Base-by-base conservation (phyloP, 257 asterid genomes). In the Avicennia marina region DNA sequence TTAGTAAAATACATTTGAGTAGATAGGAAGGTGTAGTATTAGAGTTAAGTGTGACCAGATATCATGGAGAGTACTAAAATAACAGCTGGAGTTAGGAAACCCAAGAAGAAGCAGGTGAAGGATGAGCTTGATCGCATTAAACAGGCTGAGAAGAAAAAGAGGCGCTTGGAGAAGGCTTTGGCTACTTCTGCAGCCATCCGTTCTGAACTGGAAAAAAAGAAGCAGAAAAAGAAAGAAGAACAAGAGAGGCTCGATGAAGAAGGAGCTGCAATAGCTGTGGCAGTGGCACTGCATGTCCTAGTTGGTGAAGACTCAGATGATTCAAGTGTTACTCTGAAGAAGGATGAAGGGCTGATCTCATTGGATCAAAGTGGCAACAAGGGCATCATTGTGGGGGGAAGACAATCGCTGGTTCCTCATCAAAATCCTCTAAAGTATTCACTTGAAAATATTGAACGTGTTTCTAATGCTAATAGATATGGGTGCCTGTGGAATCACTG, bases 151-250 rank as follows among this genome's bases (percentile, higher is more conserved):
- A 91, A 85, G 83, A 91, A 88, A 55, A 88, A 74, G 75, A 76
- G 95, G 58, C 93, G 98, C 3, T 69, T 91, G 76, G 98, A 91
- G 84, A 91, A 91, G 75, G 98, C 98, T 33, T 72, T 91, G 69
- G 98, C 98, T 69, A 88, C 97, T 41, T 91, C 98, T 4, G 98
- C 98, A 20, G 98, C 97, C 42, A 91, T 91, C 45, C 85, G 95
- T 24, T 80, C 90, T 4, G 97, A 91, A 72, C 73, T 91, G 43
- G 98, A 88, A 55, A 88, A 88, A 61, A 91, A 91, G 87, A 91
- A 91, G 83, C 94, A 73, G 75, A 78, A 77, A 63, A 91, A 88
- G 94, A 81, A 81, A 73, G 96, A 91, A 80, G 96, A 91, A 57
- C 97, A 86, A 56, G 87, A 86, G 71, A 78, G 94, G 76, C 90